These are phyloP conservation scores for Tuber microsphaerosporum DNA, from an alignment of 495 filamentous ascomycete species.

Conservation along the genomic window DNA sequence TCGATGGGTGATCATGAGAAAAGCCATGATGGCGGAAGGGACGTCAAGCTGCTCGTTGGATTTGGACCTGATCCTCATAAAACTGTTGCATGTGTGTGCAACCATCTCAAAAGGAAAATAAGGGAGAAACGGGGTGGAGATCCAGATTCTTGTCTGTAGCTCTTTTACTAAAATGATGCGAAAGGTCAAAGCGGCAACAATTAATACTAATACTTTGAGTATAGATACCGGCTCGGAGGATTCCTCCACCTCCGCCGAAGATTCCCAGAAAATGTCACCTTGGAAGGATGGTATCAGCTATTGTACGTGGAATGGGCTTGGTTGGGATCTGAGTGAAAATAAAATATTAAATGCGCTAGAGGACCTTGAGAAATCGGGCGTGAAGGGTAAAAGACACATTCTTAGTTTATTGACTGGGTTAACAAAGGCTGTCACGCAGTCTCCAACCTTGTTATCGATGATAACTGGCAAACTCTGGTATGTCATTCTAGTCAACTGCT, in stretches of 20 bases:
- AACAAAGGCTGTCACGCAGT: conserved; percentile 43
- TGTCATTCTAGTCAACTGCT: conserved; percentile 27
- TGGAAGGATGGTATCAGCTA: conserved; percentile 77
- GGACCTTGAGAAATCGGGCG: conserved; percentile 58
- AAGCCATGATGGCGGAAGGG: conserved; percentile 43
- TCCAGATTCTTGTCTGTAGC: neutral
- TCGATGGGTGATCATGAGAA: conserved; percentile 56
- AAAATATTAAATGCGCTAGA: conserved; percentile 72
- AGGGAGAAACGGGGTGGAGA: conserved; percentile 26
- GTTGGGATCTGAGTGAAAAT: conserved; percentile 67
- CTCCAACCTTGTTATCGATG: conserved; percentile 79
- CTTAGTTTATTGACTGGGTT: conserved; percentile 13
- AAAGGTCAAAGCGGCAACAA: conserved; percentile 21
- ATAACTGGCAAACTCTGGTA: conserved; percentile 80
- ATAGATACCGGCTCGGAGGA: neutral
- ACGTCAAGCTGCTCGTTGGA: conserved; percentile 59
- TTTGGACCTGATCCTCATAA: conserved; percentile 65
- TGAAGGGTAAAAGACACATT: conserved; percentile 49
- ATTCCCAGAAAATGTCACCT: conserved; percentile 47
- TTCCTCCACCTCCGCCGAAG: neutral
- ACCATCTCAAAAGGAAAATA: conserved; percentile 68
- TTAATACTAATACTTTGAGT: neutral
- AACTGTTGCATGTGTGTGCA: conserved; percentile 69
- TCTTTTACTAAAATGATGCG: conserved; percentile 8
- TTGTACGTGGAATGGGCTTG: conserved; percentile 87